Evolutionary conservation across 768 basidiomycete species (phyloP), one percentile per base, ranked within the genome.

Genomic region (Amanita muscaria): DNA sequence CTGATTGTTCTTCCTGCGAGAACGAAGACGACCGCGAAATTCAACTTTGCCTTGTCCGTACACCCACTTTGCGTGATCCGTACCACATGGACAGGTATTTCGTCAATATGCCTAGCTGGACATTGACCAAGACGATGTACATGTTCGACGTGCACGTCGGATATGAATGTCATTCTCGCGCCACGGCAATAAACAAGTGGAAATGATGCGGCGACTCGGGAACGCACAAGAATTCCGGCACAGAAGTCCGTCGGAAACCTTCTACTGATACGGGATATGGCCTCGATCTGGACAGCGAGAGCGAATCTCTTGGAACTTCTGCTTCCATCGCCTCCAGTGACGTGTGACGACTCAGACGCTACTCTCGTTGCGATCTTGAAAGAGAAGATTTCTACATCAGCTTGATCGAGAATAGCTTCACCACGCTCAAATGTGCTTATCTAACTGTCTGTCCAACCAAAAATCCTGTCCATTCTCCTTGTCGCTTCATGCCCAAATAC

Each of bases 71-170:
- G 73, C 9, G 74, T 21, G 79, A 84, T 53, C 73, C 76, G 2
- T 76, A 74, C 53, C 64, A 74, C 40, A 66, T 80, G 40, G 83
- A 85, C 56, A 74, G 74, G 9, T 75, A 64, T 50, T 80, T 83
- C 52, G 69, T 69, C 47, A 64, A 59, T 25, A 64, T 78, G 53
- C 74, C 77, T 3, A 56, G 77, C 37, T 83, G 80, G 76, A 83
- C 82, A 15, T 76, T 84, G 54, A 61, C 67, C 34, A 84, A 84
- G 65, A 72, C 69, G 31, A 51, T 83, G n/a, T 84, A 76, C 66
- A 68, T 79, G 59, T 72, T 72, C 49, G 76, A 80, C 49, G 57
- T 85, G 54, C 73, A 75, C 33, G 58, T 36, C 32, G 46, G 39
- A n/a, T 30, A 15, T 15, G 45, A 46, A 31, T 39, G 45, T 36